Evolutionary conservation across 2,329 filamentous ascomycete genomes (phyloP), one percentile per base, ranked within the genome.

Genomic region (Colletotrichum orchidophilum): DNA sequence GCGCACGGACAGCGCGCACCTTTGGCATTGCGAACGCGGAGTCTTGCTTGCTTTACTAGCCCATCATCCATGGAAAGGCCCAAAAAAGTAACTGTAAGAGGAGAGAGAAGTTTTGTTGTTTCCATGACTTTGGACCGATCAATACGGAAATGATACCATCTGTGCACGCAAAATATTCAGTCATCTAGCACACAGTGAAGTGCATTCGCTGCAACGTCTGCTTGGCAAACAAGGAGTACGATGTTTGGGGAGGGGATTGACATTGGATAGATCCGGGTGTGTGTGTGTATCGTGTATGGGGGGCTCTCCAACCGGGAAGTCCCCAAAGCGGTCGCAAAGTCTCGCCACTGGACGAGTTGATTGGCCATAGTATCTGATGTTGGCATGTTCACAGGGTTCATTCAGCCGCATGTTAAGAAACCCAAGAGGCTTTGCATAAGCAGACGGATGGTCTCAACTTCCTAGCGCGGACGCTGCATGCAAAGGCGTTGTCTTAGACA

Each of bases 91-190:
- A 31, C n/a, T 70, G 68, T 71, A 62, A 31, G 63, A 71, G 55
- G 29, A 35, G 50, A 66, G 15, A 57, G 50, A 57, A 57, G 64
- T 29, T 57, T 59, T 21, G 57, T 35, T 54, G 35, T 39, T 71
- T 57, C 31, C 31, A 35, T 52, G 31, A 62, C n/a, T 18, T 26
- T 58, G 31, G 42, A 42, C 58, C 24, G 33, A 50, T 27, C 55
- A 63, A 67, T 68, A 62, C 33, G 53, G 68, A 68, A 27, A 71
- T 53, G 64, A 71, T 59, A 59, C 64, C 68, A 68, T 42, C 53
- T 68, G 27, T 52, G 52, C 58, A 29, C 39, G 33, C 24, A 39
- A 35, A 49, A 26, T 27, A 35, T 50, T 27, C 35, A 15, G 13
- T 31, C 53, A 57, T 21, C 29, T 54, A 21, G 55, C 9, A 27